Evolutionary conservation across 768 basidiomycete species (phyloP), one percentile per base, ranked within the genome.

Genomic region (Piloderma croceum): DNA sequence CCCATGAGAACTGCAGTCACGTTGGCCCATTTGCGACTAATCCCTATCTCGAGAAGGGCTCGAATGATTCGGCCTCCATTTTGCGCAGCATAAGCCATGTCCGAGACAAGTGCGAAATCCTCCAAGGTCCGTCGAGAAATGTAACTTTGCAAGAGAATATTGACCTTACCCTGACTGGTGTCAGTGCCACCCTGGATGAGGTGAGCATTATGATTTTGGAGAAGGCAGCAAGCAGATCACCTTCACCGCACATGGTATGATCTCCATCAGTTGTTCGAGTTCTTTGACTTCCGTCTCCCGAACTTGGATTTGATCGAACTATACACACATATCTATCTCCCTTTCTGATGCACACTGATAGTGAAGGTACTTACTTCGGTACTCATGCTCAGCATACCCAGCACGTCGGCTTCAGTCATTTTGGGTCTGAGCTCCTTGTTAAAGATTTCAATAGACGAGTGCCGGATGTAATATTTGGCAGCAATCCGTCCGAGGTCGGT

Each of bases 401-500:
- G 71, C 22, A 90, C 77, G 61, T 97, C 92, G 2, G 93, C 96
- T 62, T 97, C 94, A 2, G 83, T 76, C 93, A 98, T 96, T 42
- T 67, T 77, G 1, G 79, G 73, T 36, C 78, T 71, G 62, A 98
- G 89, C 44, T 74, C 62, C 46, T 74, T 62, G 60, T 85, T 88
- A 70, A 94, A 98, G 5, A 87, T 76, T 59, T 90, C 89, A 24
- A 98, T 81, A 4, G 89, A 91, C 32, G 76, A 65, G 58, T 90
- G 66, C 15, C 85, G 78, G 55, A 99, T 86, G 62, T 98, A 99
- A 61, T 96, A 99, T 62, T 87, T 93, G 4, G 94, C 90, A 0
- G 96, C 92, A 51, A 98, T 93, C 48, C 91, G 71, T n/a, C 96
- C 96, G 3, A 94, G 63, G 48, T 96, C 93, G n/a, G 86, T 90